Evolutionary conservation across 495 filamentous ascomycete genomes (phyloP).

Genomic region (Astrothelium macrocarpum): DNA sequence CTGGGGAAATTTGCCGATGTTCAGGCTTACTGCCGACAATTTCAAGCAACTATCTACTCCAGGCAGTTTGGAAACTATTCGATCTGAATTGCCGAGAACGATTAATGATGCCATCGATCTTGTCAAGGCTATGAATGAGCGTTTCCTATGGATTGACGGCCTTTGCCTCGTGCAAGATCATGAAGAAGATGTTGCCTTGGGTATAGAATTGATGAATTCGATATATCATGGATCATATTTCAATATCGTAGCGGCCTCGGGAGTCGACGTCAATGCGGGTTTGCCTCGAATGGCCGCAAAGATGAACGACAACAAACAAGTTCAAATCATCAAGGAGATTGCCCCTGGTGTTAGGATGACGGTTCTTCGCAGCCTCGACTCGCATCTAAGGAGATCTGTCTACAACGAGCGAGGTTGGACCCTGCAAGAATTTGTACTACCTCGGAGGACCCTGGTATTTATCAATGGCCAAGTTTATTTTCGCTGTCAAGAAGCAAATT

Average conservation of each 20-base stretch:
- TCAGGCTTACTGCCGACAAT: not conserved
- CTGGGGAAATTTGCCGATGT: not conserved
- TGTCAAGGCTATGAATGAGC: not conserved
- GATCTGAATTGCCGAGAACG: not conserved
- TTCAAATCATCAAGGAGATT: not conserved
- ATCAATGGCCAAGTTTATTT: slow-evolving; percentile 16
- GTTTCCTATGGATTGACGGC: slow-evolving; percentile 8
- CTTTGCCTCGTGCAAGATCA: slow-evolving; percentile 10
- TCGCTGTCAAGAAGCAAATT: slow-evolving; percentile 17
- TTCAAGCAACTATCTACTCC: not conserved
- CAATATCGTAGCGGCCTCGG: slow-evolving; percentile 9
- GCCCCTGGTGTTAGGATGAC: not conserved
- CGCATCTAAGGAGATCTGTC: not conserved
- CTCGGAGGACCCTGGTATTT: slow-evolving; percentile 17
- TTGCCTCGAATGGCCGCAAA: too few species aligned
- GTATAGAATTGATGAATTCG: not conserved
- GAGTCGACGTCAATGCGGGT: not conserved
- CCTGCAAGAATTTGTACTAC: slow-evolving; percentile 18
- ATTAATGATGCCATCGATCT: slow-evolving; percentile 8
- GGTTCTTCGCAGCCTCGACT: not conserved
- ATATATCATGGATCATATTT: slow-evolving; percentile 6
- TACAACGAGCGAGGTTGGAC: slow-evolving; percentile 14
- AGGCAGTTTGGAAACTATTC: not conserved
- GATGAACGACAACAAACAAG: not conserved
- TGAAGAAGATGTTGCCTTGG: not conserved